These are phyloP conservation scores for Brassica carinata DNA, from an alignment of 345 rosid species.

Conservation along the genomic window DNA sequence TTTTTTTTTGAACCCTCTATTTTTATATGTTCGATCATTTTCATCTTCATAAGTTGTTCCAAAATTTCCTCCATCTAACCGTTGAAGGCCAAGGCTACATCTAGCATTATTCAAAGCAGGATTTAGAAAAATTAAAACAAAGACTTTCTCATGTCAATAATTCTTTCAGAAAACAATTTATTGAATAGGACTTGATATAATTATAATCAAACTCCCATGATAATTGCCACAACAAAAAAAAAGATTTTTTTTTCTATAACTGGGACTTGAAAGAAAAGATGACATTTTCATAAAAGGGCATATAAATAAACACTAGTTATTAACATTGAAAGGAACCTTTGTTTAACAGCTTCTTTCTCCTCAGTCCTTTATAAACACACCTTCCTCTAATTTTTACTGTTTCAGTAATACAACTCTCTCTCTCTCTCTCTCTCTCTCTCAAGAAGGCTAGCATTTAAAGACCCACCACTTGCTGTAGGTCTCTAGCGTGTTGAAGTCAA, in stretches of 20 bases:
- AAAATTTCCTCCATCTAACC: background rate
- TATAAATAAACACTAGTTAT: background rate
- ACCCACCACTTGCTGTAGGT: conserved; percentile 43
- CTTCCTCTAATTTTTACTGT: conserved; percentile 24
- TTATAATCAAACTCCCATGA: conserved; percentile 10
- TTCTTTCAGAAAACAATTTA: background rate
- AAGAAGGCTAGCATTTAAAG: conserved; percentile 23
- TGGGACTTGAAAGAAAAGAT: background rate
- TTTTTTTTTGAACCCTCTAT: background rate
- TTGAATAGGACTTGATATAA: conserved; percentile 13
- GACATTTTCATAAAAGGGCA: background rate
- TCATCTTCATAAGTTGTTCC: background rate
- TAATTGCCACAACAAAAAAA: background rate
- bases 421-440: conserved; percentile 20
- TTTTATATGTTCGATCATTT: background rate
- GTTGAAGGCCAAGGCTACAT: conserved; percentile 5
- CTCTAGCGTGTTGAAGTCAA: conserved; percentile 58
- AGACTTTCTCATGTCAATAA: conserved; percentile 35
- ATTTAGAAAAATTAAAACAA: background rate
- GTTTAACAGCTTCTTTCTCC: background rate
- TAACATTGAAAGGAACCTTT: background rate
- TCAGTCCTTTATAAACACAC: background rate
- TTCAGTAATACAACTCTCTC: background rate
- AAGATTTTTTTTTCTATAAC: background rate
- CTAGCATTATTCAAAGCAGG: conserved; percentile 1